Conservation (phyloP, 1,139 yeast genomes). For the Pichiaceae sp. region DNA sequence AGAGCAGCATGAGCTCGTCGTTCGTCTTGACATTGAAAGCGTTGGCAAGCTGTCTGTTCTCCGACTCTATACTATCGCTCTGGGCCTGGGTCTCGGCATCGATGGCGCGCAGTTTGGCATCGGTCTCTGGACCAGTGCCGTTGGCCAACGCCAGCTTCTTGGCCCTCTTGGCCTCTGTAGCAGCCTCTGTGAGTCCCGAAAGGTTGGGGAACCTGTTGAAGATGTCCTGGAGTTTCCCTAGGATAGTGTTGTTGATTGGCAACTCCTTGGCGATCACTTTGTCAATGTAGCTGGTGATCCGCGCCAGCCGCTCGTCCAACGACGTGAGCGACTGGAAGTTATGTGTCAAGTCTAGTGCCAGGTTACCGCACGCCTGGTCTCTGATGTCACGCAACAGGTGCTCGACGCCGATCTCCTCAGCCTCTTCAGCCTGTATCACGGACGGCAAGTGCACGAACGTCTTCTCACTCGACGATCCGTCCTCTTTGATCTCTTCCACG, state of each 20-base stretch:
- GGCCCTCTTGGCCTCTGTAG: not conserved
- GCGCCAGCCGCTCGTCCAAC: constrained; percentile 69
- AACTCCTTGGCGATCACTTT: constrained; percentile 64
- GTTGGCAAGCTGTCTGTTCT: constrained; percentile 45
- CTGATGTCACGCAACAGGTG: constrained; percentile 89
- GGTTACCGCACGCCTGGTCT: constrained; percentile 93
- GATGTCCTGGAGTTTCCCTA: constrained; percentile 91
- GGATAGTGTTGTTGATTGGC: constrained; percentile 83
- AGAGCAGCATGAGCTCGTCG: constrained; percentile 91
- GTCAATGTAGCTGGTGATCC: constrained; percentile 71
- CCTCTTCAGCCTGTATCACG: constrained; percentile 93
- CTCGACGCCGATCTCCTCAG: constrained; percentile 98
- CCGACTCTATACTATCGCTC: constrained; percentile 17
- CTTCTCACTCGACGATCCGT: constrained; percentile 89
- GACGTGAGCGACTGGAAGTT: constrained; percentile 87
- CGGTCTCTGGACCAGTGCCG: not conserved
- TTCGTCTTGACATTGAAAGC: constrained; percentile 91
- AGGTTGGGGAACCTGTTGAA: constrained; percentile 89
- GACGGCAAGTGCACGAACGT: constrained; percentile 94
- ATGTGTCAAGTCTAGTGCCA: constrained; percentile 79
- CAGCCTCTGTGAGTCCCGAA: constrained; percentile 28
- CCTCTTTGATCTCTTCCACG: constrained; percentile 91
- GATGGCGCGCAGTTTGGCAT: not conserved
- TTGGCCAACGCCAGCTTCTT: not conserved
- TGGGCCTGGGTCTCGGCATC: constrained; percentile 6